These are phyloP conservation scores for Aspergillus tubingensis DNA, from an alignment of 2,329 filamentous ascomycete species.

Conservation along the genomic window DNA sequence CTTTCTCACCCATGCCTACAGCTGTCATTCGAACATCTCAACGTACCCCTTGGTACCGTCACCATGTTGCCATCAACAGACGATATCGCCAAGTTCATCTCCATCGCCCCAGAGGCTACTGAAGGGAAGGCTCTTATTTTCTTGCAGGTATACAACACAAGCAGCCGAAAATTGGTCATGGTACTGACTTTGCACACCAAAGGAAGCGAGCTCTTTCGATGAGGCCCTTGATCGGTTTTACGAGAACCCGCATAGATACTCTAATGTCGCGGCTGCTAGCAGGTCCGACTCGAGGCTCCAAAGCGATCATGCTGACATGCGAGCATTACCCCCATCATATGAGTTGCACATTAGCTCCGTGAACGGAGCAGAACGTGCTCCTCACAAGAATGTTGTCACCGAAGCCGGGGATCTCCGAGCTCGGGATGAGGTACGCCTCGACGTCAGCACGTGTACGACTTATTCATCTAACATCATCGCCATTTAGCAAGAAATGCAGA, in stretches of 20 bases:
- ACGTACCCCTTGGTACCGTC: not conserved
- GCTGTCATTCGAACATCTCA: not conserved
- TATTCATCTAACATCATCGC: not conserved
- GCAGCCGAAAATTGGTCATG: not conserved
- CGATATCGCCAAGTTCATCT: conserved; percentile 1
- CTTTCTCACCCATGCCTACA: not conserved
- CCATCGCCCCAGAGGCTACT: not conserved
- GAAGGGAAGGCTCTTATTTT: not conserved
- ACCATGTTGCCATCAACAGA: not conserved
- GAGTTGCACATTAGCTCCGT: not conserved
- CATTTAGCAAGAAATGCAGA: conserved; percentile 7
- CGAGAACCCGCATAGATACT: not conserved
- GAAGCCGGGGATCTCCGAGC: conserved; percentile 1
- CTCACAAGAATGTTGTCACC: not conserved
- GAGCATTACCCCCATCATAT: not conserved
- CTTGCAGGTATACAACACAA: not conserved
- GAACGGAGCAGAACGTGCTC: too few species aligned
- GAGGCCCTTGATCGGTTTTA: not conserved
- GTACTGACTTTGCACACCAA: not conserved
- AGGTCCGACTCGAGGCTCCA: not conserved
- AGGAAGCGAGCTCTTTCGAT: not conserved
- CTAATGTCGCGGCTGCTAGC: not conserved
- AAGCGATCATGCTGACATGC: too few species aligned
- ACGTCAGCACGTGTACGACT: not conserved
- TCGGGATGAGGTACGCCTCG: conserved; percentile 6